Conservation (phyloP, 305 asterid genomes). For the Fraxinus xanthoxyloides region DNA sequence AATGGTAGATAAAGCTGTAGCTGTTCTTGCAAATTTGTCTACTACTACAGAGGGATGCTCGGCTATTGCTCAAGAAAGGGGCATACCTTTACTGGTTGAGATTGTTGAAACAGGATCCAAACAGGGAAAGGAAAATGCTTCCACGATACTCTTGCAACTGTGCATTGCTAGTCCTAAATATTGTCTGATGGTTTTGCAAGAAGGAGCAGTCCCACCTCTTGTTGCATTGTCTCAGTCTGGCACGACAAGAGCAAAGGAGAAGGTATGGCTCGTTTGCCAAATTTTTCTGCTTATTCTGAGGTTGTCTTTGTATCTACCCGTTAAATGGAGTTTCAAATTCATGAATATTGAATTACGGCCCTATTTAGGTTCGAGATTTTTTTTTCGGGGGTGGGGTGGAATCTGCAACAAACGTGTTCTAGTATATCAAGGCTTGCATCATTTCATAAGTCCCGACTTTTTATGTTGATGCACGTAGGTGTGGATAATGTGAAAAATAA, state of each 20-base stretch:
- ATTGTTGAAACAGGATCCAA: constrained; percentile 72
- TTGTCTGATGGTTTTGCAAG: constrained; percentile 77
- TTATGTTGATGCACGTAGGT: neutral
- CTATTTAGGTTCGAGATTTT: neutral
- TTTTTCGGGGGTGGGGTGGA: neutral
- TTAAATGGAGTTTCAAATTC: neutral
- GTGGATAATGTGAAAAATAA: neutral
- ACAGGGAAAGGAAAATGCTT: constrained; percentile 91
- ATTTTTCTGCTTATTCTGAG: neutral
- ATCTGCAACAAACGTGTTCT: neutral
- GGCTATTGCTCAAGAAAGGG: constrained; percentile 76
- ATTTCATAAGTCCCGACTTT: neutral
- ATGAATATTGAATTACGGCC: neutral
- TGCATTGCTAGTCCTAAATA: constrained; percentile 62
- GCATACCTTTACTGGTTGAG: constrained; percentile 77
- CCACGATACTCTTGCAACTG: constrained; percentile 74
- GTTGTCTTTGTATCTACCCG: neutral
- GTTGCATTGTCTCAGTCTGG: constrained; percentile 88
- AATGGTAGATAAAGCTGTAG: constrained; percentile 89
- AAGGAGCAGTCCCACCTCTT: constrained; percentile 98
- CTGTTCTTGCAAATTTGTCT: constrained; percentile 84
- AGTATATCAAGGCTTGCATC: neutral
- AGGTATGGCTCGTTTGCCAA: constrained; percentile 42
- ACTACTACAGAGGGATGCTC: constrained; percentile 69
- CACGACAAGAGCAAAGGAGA: constrained; percentile 82